Percentiles rank a stretch among this genome's conserved stretches.
Conservation (phyloP, 306 rosid species). For the Elaeagnus macrophylla region DNA sequence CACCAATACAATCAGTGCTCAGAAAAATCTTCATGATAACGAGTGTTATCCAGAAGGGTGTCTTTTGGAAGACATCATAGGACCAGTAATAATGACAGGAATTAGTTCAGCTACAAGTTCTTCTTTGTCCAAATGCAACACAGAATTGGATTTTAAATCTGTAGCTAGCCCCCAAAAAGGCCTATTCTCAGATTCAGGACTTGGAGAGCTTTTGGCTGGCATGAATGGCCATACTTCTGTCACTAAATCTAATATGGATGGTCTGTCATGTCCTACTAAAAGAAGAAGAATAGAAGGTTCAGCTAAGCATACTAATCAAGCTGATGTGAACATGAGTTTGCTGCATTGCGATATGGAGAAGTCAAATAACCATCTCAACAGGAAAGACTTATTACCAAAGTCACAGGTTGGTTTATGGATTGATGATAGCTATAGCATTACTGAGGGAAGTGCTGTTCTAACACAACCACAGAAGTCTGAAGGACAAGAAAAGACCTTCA, state of each 20-base stretch:
- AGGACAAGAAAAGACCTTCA: slow-evolving; percentile 36
- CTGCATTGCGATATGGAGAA: slow-evolving; percentile 25
- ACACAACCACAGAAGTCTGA: slow-evolving; percentile 34
- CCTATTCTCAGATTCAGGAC: slow-evolving; percentile 55
- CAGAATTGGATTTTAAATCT: slow-evolving; percentile 33
- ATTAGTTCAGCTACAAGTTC: slow-evolving; percentile 16
- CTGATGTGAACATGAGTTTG: slow-evolving; percentile 20
- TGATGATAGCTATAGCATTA: slow-evolving; percentile 51
- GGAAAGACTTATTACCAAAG: slow-evolving; percentile 42
- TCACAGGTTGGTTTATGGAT: slow-evolving; percentile 45
- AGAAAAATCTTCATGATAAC: slow-evolving; percentile 24
- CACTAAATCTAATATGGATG: slow-evolving; percentile 30
- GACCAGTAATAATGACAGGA: slow-evolving; percentile 30
- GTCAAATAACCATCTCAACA: slow-evolving; percentile 22
- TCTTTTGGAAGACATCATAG: slow-evolving; percentile 33
- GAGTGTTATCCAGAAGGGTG: slow-evolving; percentile 24
- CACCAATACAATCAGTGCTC: slow-evolving; percentile 18
- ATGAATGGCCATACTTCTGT: slow-evolving; percentile 27
- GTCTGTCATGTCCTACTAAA: slow-evolving; percentile 30
- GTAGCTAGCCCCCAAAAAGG: slow-evolving; percentile 34
- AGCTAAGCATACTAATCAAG: slow-evolving; percentile 27
- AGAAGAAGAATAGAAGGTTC: slow-evolving; percentile 32
- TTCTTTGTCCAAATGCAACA: slow-evolving; percentile 28
- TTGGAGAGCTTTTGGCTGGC: slow-evolving; percentile 54
- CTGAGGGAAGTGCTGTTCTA: slow-evolving; percentile 25